A percentile compares a stretch with the other conserved stretches of the same genome.
Evolutionary conservation across 139 green algal genomes (phyloP).

Genomic region (Chlorella sp.): DNA sequence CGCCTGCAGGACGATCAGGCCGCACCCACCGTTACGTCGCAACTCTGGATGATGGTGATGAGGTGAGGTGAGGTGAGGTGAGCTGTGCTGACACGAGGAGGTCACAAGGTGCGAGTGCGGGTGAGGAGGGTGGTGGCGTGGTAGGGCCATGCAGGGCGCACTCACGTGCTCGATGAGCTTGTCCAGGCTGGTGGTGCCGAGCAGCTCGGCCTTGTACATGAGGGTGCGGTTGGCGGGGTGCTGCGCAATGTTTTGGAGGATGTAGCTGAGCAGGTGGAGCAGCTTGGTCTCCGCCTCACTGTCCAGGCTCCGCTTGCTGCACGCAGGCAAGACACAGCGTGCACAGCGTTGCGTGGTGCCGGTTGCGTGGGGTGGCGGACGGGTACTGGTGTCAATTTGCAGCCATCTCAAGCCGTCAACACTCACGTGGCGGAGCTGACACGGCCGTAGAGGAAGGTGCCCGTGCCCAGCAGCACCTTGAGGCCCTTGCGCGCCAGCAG

Average conservation of each 20-base stretch:
- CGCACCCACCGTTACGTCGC: too few species aligned
- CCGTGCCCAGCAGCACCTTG: conserved; percentile 49
- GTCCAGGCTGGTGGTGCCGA: conserved; percentile 24
- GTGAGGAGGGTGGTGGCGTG: neutral
- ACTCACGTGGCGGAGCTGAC: conserved; percentile 7
- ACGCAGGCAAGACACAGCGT: neutral
- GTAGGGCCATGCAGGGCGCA: too few species aligned
- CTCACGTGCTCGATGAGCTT: conserved; percentile 22
- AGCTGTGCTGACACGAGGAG: neutral
- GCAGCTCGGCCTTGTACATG: conserved; percentile 64
- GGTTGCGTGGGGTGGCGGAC: too few species aligned
- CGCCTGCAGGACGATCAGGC: too few species aligned
- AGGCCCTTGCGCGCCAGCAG: conserved; percentile 52
- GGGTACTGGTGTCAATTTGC: too few species aligned
- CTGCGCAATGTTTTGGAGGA: conserved; percentile 58
- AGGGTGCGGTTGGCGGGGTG: conserved; percentile 60
- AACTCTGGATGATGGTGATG: too few species aligned
- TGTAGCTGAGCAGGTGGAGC: conserved; percentile 43
- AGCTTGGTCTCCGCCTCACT: conserved; percentile 37
- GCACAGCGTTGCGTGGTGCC: too few species aligned
- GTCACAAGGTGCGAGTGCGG: neutral
- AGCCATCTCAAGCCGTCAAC: too few species aligned
- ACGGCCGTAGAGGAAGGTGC: conserved; percentile 39
- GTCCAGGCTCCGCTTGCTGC: neutral
- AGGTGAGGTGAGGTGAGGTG: too few species aligned